Evolutionary conservation across 2,329 filamentous ascomycete species (phyloP), one percentile per base, ranked within the genome.

Genomic region (Colletotrichum sojae): DNA sequence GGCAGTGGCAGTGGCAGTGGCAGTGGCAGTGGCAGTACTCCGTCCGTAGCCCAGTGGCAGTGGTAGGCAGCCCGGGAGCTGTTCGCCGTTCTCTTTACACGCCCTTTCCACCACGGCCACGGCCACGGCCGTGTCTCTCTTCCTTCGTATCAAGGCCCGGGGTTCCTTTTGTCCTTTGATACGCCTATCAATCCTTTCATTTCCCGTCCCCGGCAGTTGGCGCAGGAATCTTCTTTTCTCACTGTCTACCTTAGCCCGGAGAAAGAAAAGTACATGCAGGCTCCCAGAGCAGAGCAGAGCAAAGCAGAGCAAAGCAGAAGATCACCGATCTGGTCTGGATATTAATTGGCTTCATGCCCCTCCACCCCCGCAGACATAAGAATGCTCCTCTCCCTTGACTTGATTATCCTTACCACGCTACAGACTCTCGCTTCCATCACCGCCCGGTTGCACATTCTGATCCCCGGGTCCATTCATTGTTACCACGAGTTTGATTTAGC

Each of bases 191-290:
- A 51, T 66, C 66, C 66, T 69, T 69, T 69, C 62, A 66, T 69
- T 69, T 66, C 51, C 62, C 45, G 62, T 66, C 63, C 62, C 66
- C 66, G 66, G 66, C 66, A 60, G 55, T 66, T 69, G 62, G 61
- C 54, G 66, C 27, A 59, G 43, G 22, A 46, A 56, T 25, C 25
- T 63, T n/a, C n/a, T 56, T 56, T 40, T 55, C 49, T 66, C 49
- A 66, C 43, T 59, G 40, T 61, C 16, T 40, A 25, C 22, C 22
- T 25, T 25, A 49, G 54, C 43, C 22, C 49, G n/a, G 25, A 52
- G 46, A 55, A 59, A 25, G 48, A 55, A 54, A n/a, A 20, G 31
- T 36, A 46, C 36, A 63, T 18, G 16, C 61, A 48, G 49, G 36
- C 61, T 18, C 43, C n/a, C n/a, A 40, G 36, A 52, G 31, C 45